phyloP scores from a whole-genome alignment of 257 asterid genomes.

The Capsicum rhomboideum region DNA sequence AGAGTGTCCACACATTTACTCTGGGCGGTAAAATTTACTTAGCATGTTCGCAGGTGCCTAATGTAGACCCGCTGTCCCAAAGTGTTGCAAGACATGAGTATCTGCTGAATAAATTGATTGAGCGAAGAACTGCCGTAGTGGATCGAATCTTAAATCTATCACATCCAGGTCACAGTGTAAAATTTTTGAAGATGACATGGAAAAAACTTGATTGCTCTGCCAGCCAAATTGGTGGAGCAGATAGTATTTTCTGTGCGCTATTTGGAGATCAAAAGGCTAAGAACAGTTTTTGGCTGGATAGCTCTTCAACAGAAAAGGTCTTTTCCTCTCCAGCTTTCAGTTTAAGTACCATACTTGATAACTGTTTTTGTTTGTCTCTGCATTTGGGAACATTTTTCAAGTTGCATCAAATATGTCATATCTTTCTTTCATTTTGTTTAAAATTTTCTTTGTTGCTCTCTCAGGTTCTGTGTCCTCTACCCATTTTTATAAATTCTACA shows the following conservation, averaged over 20 bases:
- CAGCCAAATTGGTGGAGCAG: constrained; percentile 80
- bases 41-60: constrained; percentile 90
- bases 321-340: constrained; percentile 4
- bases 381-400: not conserved
- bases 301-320: constrained; percentile 93
- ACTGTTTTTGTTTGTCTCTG: not conserved
- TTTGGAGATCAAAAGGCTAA: constrained; percentile 56
- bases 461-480: not conserved
- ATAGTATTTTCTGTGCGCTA: constrained; percentile 48
- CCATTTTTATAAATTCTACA: not conserved
- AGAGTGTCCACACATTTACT: constrained; percentile 14
- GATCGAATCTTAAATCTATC: constrained; percentile 22
- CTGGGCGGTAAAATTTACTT: constrained; percentile 88
- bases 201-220: constrained; percentile 50
- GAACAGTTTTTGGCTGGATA: constrained; percentile 93
- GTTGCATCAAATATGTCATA: not conserved
- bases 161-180: constrained; percentile 24
- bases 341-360: not conserved
- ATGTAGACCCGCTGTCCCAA: constrained; percentile 40
- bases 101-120: constrained; percentile 38
- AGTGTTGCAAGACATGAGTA: constrained; percentile 33
- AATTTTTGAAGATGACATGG: constrained; percentile 69
- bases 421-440: not conserved
- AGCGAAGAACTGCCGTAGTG: constrained; percentile 20
- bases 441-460: not conserved